Conservation (phyloP, 805 yeast genomes). For the Suhomyces canberraensis region DNA sequence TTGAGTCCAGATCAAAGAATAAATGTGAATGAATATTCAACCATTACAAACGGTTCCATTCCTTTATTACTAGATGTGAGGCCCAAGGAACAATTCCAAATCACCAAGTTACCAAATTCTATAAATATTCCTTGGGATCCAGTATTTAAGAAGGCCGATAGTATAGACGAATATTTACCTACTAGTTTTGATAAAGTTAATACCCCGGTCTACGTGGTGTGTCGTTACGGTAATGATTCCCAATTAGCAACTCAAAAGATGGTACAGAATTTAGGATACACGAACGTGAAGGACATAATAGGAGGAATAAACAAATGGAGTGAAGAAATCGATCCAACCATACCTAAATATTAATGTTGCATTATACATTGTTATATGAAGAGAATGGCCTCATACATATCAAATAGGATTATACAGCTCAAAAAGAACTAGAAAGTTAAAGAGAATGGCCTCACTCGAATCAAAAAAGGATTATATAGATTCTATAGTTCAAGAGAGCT, state of each 20-base stretch:
- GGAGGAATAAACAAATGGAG: constrained; percentile 83
- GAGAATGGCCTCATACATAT: too few species aligned
- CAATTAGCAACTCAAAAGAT: constrained; percentile 66
- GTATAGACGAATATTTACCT: constrained; percentile 17
- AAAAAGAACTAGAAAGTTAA: too few species aligned
- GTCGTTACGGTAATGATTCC: constrained; percentile 91
- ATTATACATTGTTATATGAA: background rate
- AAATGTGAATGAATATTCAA: constrained; percentile 34
- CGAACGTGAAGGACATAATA: constrained; percentile 57
- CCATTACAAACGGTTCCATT: constrained; percentile 15
- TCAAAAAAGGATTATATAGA: too few species aligned
- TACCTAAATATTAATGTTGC: constrained; percentile 57
- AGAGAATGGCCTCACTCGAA: too few species aligned
- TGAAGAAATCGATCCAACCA: constrained; percentile 49
- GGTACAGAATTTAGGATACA: constrained; percentile 43
- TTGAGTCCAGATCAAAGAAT: constrained; percentile 47
- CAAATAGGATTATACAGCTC: too few species aligned
- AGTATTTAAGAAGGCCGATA: constrained; percentile 30
- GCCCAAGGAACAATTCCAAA: constrained; percentile 69
- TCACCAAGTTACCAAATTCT: constrained; percentile 58
- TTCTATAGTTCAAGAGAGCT: too few species aligned
- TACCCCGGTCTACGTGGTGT: constrained; percentile 54
- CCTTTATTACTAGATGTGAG: constrained; percentile 71
- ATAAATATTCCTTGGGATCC: constrained; percentile 61
- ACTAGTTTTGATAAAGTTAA: constrained; percentile 15